Base-by-base conservation (phyloP, 306 rosid species). In the Vicia sativa region DNA sequence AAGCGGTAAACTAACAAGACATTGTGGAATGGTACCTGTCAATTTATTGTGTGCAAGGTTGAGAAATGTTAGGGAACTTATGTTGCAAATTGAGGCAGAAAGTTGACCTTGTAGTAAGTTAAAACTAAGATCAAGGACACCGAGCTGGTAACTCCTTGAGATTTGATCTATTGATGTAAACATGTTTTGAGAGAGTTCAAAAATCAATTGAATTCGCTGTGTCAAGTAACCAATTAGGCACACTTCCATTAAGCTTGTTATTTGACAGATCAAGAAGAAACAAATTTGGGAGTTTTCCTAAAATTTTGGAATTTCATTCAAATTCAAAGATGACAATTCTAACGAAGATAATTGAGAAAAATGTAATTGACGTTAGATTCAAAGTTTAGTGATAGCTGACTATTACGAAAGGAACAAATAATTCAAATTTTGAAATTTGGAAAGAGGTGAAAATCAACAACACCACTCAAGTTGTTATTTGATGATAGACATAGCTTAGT, bases 1-100 rank as follows among this genome's bases (percentile, higher is more conserved):
- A 13, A 0, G 16, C n/a, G 29, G 1, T 1, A n/a, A 4, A 15
- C 53, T 67, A 4, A 10, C 60, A 1, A 78, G 49, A 45, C 85
- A 84, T 15, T 13, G 56, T 2, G 88, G 85, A 65, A 75, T 46
- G 4, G 0, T 28, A 9, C 57, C 69, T 11, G 48, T 75, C 11
- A 75, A 41, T 11, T 60, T 49, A 21, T 75, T 68, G 50, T 15
- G 16, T 0, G 65, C 70, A 29, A 75, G 41, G 4, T 3, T 31
- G 59, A 76, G 48, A 0, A 13, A 0, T 0, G 0, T 0, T 5
- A 68, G 28, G 0, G 29, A 39, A 25, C 21, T 56, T 26, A 15
- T 16, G 46, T 56, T 65, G 12, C 78, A 74, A 31, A 74, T 9
- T 14, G 41, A 9, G 0, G 46, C 7, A 23, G 79, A n/a, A 15